phyloP scores from a whole-genome alignment of 176 grass and related monocot genomes.

The Chloris gayana region DNA sequence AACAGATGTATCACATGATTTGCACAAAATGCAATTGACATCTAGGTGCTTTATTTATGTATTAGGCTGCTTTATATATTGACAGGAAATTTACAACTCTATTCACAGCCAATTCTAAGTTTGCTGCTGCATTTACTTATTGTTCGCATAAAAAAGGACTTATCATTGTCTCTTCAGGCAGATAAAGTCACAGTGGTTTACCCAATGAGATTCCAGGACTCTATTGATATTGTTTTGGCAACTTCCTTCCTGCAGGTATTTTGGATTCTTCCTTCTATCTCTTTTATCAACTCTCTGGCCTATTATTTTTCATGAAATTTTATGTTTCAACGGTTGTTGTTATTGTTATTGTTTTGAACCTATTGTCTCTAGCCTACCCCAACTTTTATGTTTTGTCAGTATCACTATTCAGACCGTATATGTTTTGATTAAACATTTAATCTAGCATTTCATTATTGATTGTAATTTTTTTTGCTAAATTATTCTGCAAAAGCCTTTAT shows the following conservation, averaged over 20 bases:
- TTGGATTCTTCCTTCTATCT: constrained; percentile 17
- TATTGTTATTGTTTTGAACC: no score
- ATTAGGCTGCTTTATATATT: background rate
- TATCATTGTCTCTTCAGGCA: constrained; percentile 46
- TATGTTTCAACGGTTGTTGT: background rate
- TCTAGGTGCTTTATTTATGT: constrained; percentile 4
- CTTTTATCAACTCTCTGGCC: constrained; percentile 10
- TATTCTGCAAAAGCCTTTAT: constrained; percentile 11
- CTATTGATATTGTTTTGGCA: constrained; percentile 91
- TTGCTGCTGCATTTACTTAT: background rate
- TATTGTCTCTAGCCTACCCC: no score
- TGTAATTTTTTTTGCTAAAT: constrained; percentile 14
- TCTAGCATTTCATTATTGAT: background rate
- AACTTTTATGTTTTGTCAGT: background rate
- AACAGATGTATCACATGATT: constrained; percentile 9
- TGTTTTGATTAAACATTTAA: background rate
- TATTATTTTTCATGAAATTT: constrained; percentile 25
- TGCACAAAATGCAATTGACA: constrained; percentile 3
- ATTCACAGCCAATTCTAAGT: background rate
- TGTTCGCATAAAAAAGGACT: background rate
- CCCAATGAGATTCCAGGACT: constrained; percentile 98
- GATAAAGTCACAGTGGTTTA: constrained; percentile 91
- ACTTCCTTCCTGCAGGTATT: constrained; percentile 96
- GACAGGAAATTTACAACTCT: background rate
- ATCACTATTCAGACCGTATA: background rate